These are phyloP conservation scores for Calonectria henricotiae DNA, from an alignment of 2,329 filamentous ascomycete species.

Conservation along the genomic window DNA sequence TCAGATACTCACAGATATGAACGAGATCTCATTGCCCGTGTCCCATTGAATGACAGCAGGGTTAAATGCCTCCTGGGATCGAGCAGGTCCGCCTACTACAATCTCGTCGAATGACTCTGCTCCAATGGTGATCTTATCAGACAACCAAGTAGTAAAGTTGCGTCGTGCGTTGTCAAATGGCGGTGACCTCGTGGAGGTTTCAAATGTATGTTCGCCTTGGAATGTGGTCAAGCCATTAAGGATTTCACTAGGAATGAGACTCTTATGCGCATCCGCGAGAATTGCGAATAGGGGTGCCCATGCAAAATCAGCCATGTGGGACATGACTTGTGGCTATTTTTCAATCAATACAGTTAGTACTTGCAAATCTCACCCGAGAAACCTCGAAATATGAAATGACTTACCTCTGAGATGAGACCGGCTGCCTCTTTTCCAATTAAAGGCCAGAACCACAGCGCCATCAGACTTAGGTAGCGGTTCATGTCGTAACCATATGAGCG, in stretches of 20 bases:
- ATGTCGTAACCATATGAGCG: slow-evolving; percentile 76
- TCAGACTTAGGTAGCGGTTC: slow-evolving; percentile 74
- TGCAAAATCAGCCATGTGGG: slow-evolving; percentile 73
- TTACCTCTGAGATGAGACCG: slow-evolving; percentile 56
- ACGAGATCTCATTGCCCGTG: slow-evolving; percentile 57
- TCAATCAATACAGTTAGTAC: neutral
- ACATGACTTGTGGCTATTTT: slow-evolving; percentile 68
- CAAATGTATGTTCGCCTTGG: slow-evolving; percentile 69
- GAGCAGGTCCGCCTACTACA: slow-evolving; percentile 70
- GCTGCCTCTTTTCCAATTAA: slow-evolving; percentile 67
- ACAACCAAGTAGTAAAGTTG: slow-evolving; percentile 75
- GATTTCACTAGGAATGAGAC: slow-evolving; percentile 63
- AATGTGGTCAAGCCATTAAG: slow-evolving; percentile 64
- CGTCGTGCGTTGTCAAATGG: slow-evolving; percentile 72
- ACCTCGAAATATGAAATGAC: neutral
- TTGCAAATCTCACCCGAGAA: neutral
- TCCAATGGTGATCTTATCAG: slow-evolving; percentile 72
- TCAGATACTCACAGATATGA: slow-evolving; percentile 46
- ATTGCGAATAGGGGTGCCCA: slow-evolving; percentile 72
- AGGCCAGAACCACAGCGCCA: slow-evolving; percentile 74
- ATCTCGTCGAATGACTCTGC: slow-evolving; percentile 73
- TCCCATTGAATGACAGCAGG: slow-evolving; percentile 75
- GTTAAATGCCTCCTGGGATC: slow-evolving; percentile 70
- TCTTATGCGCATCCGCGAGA: slow-evolving; percentile 66
- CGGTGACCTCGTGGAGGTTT: slow-evolving; percentile 70